Evolutionary conservation across 306 rosid genomes (phyloP).

Genomic region (Rosa chinensis): DNA sequence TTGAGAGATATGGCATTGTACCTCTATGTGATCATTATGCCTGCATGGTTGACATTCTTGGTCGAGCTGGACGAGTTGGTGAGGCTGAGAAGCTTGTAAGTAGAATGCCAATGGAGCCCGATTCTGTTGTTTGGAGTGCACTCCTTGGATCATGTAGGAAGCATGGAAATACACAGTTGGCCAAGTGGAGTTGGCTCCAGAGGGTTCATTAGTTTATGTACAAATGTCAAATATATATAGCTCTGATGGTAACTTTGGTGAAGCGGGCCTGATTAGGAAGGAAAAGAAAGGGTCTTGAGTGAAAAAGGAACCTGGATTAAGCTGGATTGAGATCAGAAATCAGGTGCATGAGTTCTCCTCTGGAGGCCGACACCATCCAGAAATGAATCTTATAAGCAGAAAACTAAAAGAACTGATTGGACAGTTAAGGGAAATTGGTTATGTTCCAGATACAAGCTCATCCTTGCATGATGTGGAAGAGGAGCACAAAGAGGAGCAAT

Average conservation of each 20-base stretch:
- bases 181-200: conserved; percentile 65
- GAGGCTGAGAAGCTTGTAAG: conserved; percentile 65
- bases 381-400: conserved; percentile 41
- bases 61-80: conserved; percentile 67
- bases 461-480: conserved; percentile 65
- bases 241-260: conserved; percentile 55
- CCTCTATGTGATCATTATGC: conserved; percentile 81
- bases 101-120: conserved; percentile 82
- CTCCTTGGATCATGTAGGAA: conserved; percentile 87
- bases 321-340: conserved; percentile 79
- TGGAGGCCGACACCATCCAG: conserved; percentile 63
- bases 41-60: conserved; percentile 88
- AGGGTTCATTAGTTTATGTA: conserved; percentile 65
- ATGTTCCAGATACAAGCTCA: conserved; percentile 67
- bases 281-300: conserved; percentile 73
- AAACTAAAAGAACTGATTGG: conserved; percentile 60
- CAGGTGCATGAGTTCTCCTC: conserved; percentile 80
- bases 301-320: conserved; percentile 84
- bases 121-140: conserved; percentile 88
- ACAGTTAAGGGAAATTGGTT: conserved; percentile 71
- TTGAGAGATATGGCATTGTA: conserved; percentile 39
- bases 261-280: conserved; percentile 62
- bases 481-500: conserved; percentile 83
- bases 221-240: conserved; percentile 82
- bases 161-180: conserved; percentile 64